These are phyloP conservation scores for Aspergillus chevalieri DNA, from an alignment of 2,329 filamentous ascomycete species.

Conservation along the genomic window DNA sequence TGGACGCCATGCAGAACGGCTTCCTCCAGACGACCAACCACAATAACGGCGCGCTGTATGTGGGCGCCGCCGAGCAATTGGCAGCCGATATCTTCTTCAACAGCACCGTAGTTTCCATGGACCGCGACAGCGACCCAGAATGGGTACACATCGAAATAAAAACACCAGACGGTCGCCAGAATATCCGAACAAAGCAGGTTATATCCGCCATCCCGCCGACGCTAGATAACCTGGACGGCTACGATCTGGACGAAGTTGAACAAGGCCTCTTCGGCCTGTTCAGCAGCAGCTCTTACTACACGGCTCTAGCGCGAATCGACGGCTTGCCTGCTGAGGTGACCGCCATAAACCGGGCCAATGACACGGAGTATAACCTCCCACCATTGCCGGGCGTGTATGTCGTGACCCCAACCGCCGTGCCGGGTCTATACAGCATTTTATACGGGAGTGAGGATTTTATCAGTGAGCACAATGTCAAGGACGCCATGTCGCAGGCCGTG, in stretches of 20 bases:
- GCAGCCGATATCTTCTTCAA: constrained; percentile 33
- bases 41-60: constrained; percentile 38
- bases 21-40: constrained; percentile 28
- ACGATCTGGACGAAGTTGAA: constrained; percentile 29
- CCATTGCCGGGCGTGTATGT: constrained; percentile 4
- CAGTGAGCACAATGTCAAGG: constrained; percentile 1
- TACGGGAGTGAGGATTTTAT: constrained; percentile 2
- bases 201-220: constrained; percentile 35
- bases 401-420: constrained; percentile 3
- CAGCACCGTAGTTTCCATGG: constrained; percentile 26
- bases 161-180: constrained; percentile 17
- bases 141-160: constrained; percentile 19
- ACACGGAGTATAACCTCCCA: constrained; percentile 6
- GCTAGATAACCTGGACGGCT: constrained; percentile 22
- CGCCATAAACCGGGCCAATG: constrained; percentile 4
- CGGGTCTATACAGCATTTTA: background rate
- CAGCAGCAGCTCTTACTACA: constrained; percentile 18
- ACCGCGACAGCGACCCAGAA: constrained; percentile 24
- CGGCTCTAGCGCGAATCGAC: constrained; percentile 24
- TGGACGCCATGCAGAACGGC: constrained; percentile 25
- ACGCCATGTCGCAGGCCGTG: constrained; percentile 2
- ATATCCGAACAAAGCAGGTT: constrained; percentile 30
- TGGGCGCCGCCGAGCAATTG: constrained; percentile 30
- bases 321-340: constrained; percentile 11
- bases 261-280: constrained; percentile 28